Base-by-base conservation (phyloP, 108 stramenopile species). In the Schizochytrium sp. region DNA sequence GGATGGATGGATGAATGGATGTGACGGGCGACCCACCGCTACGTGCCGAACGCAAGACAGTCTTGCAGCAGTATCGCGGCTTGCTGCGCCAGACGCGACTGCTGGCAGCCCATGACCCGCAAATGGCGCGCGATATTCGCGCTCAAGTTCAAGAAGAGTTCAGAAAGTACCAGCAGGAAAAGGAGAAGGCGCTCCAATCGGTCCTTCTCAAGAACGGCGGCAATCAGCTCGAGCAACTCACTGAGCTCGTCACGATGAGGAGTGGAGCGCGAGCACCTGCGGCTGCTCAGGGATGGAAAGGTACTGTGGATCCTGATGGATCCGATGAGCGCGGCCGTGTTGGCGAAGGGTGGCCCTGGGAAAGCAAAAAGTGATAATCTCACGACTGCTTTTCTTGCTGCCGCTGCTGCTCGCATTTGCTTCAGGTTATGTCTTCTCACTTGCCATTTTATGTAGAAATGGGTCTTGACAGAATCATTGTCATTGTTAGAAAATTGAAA, bases 261-360 rank as follows among this genome's bases (percentile, higher is more conserved):
- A 10, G 10, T 8, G 63, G 63, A 10, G 25, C 41, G 63, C 41
- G 34, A 6, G 41, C 25, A 41, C 18, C 63, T 16, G 8, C 41
- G 63, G 63, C 10, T 10, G 55, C 16, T 16, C 25, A 69, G 41
- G 63, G 63, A 14, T 83, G 76, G 76, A 83, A 83, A 23, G 76
- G 76, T 45, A 83, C 48, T 18, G 28, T 28, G 18, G 76, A 83
- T 53, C 23, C 45, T 21, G 76, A 83, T 34, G 76, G 76, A 21
- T 47, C 76, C 25, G 76, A 83, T 45, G 76, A 83, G 76, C 45
- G 76, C 25, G 76, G 76, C 28, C 76, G 76, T 16, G 76, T 83
- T 4, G 76, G 76, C 10, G 51, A 47, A 45, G 76, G 76, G 16
- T 83, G 76, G 76, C 76, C 76, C 25, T 83, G 76, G 76, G 55